Conservation (phyloP, 306 rosid genomes). For the Quercus rubra region DNA sequence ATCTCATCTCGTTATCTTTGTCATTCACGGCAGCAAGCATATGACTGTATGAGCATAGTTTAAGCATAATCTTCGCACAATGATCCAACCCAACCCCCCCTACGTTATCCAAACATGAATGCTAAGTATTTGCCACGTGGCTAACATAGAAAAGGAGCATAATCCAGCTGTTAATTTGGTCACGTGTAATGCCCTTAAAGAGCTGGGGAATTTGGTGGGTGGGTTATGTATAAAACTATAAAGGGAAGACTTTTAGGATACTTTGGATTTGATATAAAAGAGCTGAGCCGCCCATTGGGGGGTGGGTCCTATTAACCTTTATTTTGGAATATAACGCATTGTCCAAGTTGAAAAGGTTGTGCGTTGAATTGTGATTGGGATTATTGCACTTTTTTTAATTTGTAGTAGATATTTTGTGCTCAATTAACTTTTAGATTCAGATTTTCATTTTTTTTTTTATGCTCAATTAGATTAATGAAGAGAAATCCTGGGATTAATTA, state of each 20-base stretch:
- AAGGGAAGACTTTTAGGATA: not conserved
- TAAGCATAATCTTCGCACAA: not conserved
- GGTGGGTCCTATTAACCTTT: not conserved
- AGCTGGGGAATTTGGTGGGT: not conserved
- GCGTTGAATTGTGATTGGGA: not conserved
- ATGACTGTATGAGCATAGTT: not conserved
- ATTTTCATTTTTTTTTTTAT: too few relatives aligned
- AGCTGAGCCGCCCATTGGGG: conserved; percentile 8
- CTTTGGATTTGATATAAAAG: not conserved
- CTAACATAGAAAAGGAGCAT: not conserved
- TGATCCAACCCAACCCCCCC: too few relatives aligned
- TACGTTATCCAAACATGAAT: not conserved
- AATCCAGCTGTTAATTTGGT: conserved; percentile 12
- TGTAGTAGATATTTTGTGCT: not conserved
- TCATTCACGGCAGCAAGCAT: not conserved
- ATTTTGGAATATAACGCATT: not conserved
- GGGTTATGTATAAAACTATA: not conserved
- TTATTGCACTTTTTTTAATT: not conserved
- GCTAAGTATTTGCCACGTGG: conserved; percentile 1
- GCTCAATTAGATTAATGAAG: too few relatives aligned
- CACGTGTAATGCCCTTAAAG: not conserved
- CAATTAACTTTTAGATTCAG: not conserved
- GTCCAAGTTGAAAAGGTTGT: conserved; percentile 6
- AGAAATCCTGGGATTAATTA: not conserved
- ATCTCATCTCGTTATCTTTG: not conserved